Base-by-base conservation (phyloP, 2,329 filamentous ascomycete genomes). In the Hyphodiscus sp. region DNA sequence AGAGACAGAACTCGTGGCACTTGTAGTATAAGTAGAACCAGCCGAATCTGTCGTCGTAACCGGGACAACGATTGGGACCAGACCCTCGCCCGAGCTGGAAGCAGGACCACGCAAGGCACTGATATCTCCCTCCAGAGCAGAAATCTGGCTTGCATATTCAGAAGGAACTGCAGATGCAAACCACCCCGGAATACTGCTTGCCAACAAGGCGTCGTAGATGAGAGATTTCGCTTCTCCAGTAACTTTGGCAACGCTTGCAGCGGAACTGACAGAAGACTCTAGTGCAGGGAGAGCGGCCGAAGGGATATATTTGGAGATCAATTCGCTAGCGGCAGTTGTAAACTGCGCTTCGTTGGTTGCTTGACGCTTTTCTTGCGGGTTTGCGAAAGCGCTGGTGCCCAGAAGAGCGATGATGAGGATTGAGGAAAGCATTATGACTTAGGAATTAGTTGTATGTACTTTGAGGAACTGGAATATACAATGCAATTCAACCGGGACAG, bases 251-350 rank as follows among this genome's bases (percentile, higher is more conserved):
- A 63, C 58, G 8, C 57, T 38, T 55, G 47, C 33, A 15, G 33
- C 33, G 33, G 33, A 38, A 38, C 16, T 38, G 33, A 38, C 33
- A n/a, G 11, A 15, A 13, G 33, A 13, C 33, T 38, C 33, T 4
- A 38, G 33, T n/a, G 11, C 33, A 6, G 33, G 11, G 49, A 65
- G 62, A 41, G 60, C 59, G 1, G 61, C 53, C 7, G 61, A 20
- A 2, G 68, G 67, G 29, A 70, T 63, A 56, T 69, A 69, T 9
- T 58, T 49, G 9, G 64, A 63, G 10, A 69, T 58, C 1, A 70
- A 56, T 15, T 63, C 59, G 26, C 56, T 48, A 20, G 63, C 64
- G 23, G 63, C 65, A 23, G 57, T 56, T 20, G 60, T 59, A 54
- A 68, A 66, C 38, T 61, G 53, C 8, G 45, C 52, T 4, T 20